These are phyloP conservation scores for Trypanosoma conorhini DNA, from an alignment of 208 protist genomes.

Conservation along the genomic window DNA sequence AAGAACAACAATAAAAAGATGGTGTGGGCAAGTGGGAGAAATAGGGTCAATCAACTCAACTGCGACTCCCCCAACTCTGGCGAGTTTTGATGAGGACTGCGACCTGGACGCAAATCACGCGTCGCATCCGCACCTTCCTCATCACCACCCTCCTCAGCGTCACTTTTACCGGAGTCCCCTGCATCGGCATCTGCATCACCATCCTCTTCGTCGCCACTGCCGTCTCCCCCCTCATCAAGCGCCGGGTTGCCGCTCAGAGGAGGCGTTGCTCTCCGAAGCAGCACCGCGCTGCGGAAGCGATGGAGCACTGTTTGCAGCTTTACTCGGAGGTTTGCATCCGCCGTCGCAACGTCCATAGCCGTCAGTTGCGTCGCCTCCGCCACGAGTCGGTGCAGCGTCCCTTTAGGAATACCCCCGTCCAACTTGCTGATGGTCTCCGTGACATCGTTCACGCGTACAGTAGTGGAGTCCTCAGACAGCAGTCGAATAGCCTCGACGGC, in stretches of 20 bases:
- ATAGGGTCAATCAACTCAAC: neutral
- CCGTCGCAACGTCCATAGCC: slow-evolving; percentile 59
- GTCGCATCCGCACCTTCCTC: neutral
- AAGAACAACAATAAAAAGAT: slow-evolving; percentile 1
- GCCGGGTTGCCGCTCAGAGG: slow-evolving; percentile 15
- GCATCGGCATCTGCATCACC: neutral
- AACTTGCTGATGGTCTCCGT: slow-evolving; percentile 38
- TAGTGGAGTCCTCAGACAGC: slow-evolving; percentile 35
- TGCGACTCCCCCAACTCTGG: neutral
- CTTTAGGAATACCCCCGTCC: slow-evolving; percentile 47
- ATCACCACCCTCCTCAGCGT: neutral
- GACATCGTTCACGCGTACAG: slow-evolving; percentile 48
- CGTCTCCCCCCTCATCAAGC: neutral
- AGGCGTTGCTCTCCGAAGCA: slow-evolving; percentile 55
- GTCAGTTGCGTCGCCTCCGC: slow-evolving; percentile 62
- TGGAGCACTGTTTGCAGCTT: slow-evolving; percentile 49
- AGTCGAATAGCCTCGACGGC: slow-evolving; percentile 68
- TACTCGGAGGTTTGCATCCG: slow-evolving; percentile 39
- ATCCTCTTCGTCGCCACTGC: neutral
- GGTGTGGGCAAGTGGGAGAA: neutral
- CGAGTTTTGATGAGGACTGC: neutral
- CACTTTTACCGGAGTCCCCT: too few relatives aligned
- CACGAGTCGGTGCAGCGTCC: slow-evolving; percentile 47
- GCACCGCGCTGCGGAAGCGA: slow-evolving; percentile 61
- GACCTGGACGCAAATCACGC: neutral